Conservation (phyloP, 148 eudicot species). For the Chenopodium suecicum region DNA sequence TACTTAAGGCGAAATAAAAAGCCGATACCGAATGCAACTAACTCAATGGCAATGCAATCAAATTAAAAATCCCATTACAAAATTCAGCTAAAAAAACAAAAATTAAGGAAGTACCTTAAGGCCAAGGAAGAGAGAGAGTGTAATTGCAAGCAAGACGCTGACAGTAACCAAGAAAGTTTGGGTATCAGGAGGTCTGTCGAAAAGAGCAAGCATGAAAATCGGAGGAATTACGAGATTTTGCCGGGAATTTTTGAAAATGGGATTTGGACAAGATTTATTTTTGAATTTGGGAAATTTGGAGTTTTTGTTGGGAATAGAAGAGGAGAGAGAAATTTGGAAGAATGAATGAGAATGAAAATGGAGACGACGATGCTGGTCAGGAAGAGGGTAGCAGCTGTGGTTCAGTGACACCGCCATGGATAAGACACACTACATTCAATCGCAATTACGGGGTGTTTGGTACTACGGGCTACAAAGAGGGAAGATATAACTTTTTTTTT, state of each 20-base stretch:
- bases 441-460: too few relatives aligned
- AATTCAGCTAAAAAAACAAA: too few relatives aligned
- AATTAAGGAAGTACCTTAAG: slow-evolving; percentile 51
- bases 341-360: slow-evolving; percentile 23
- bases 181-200: slow-evolving; percentile 64
- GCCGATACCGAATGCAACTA: too few relatives aligned
- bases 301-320: slow-evolving; percentile 5
- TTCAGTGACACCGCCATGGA: slow-evolving; percentile 48
- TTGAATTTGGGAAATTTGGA: slow-evolving; percentile 25
- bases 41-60: too few relatives aligned
- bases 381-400: slow-evolving; percentile 30
- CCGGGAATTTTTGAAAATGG: slow-evolving; percentile 26
- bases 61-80: too few relatives aligned
- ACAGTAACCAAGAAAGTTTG: slow-evolving; percentile 69
- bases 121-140: slow-evolving; percentile 80
- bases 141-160: slow-evolving; percentile 75
- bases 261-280: slow-evolving; percentile 16
- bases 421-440: slow-evolving; percentile 18
- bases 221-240: slow-evolving; percentile 49
- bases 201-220: slow-evolving; percentile 45
- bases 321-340: slow-evolving; percentile 11
- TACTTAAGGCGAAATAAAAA: too few relatives aligned
- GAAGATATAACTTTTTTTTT: too few relatives aligned
- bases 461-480: too few relatives aligned
- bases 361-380: slow-evolving; percentile 11